Evolutionary conservation across 768 basidiomycete genomes (phyloP), one percentile per base, ranked within the genome.

Genomic region (Galerina marginata): DNA sequence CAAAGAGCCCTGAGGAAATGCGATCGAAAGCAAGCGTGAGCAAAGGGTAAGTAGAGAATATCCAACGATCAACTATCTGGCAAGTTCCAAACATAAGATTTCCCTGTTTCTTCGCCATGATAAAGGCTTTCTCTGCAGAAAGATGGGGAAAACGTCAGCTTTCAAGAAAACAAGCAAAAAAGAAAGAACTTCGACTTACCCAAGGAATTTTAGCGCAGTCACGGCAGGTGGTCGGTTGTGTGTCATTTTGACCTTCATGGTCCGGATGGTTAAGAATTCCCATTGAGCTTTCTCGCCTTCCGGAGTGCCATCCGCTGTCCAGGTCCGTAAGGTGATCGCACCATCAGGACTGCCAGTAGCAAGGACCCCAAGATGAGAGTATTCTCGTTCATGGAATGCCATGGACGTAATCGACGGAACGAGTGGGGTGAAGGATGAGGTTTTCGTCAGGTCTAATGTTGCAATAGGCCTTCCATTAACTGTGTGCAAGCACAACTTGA

Each of bases 331-430:
- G 0, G 86, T 85, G 54, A 95, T 88, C 2, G 86, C 82, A 6
- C 93, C 91, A 63, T 92, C 91, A 1, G 86, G 79, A 5, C 87
- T 84, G 3, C 92, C 93, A 1, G 89, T 89, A 0, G 93, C 93
- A n/a, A 97, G 80, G 4, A 94, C 79, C 4, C 92, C 92, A 0
- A 86, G 77, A 61, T 83, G 81, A 0, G 91, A 87, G 71, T 92
- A 96, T 67, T 96, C 95, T 37, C 95, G 85, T 68, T 96, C 92
- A 60, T 93, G 90, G 77, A 96, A 96, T 0, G 90, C 88, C 52
- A 97, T 74, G 0, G 91, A 88, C 0, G 89, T 90, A 55, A 96
- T 88, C 3, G 77, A 77, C 0, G 85, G 83, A 2, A 80, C 80
- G 15, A 83, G 75, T 6, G 75, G 55, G 1, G 81, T 79, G 40